Percentiles rank a stretch among this genome's conserved stretches.
Evolutionary conservation across 495 filamentous ascomycete genomes (phyloP).

Genomic region (Hypoxylon rickii): DNA sequence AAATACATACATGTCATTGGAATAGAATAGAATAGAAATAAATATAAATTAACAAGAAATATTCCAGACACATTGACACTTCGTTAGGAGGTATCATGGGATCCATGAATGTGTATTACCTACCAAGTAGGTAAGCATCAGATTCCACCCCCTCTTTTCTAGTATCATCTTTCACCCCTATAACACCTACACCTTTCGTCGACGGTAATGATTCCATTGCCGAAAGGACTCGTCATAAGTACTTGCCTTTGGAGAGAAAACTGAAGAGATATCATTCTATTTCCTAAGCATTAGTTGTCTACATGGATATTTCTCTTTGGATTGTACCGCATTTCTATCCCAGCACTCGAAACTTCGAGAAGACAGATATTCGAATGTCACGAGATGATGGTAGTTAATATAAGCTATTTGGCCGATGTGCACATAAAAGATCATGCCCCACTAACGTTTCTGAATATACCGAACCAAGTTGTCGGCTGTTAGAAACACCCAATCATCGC

Average conservation of each 20-base stretch:
- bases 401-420: neutral
- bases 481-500: slow-evolving; percentile 7
- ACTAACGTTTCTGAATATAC: neutral
- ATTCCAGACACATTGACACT: too few relatives aligned
- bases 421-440: neutral
- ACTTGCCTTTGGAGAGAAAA: neutral
- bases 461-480: slow-evolving; percentile 12
- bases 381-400: neutral
- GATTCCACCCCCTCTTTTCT: neutral
- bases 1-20: too few relatives aligned
- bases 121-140: neutral
- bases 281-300: neutral
- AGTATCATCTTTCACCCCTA: neutral
- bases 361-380: neutral
- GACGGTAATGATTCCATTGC: too few relatives aligned
- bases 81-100: neutral
- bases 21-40: neutral
- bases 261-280: neutral
- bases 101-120: neutral
- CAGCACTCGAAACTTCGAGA: neutral
- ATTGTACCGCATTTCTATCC: too few relatives aligned
- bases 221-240: neutral
- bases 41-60: neutral
- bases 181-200: too few relatives aligned
- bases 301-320: neutral